Evolutionary conservation across 139 green algal species (phyloP), one percentile per base, ranked within the genome.

Genomic region (Nannochloris sp.): DNA sequence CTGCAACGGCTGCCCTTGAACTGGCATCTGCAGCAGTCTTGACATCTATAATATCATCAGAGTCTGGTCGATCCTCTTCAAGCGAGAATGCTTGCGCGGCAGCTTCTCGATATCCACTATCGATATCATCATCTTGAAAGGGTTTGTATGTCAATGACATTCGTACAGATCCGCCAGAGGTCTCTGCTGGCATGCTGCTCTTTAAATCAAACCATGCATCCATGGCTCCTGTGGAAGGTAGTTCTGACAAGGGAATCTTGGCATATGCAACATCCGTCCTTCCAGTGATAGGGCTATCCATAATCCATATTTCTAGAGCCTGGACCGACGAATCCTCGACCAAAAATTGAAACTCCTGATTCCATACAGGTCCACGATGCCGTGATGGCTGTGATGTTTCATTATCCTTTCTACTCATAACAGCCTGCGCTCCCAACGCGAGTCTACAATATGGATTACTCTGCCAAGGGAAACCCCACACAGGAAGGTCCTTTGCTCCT

Each of bases 391-490:
- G 72, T 54, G 66, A 79, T 23, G 89, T 96, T 61, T 92, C 89
- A 51, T 80, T 79, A 48, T 96, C 88, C 0, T 79, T 68, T 16
- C 86, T 71, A 44, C 70, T 85, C 25, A 69, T 67, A n/a, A 90
- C 76, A 2, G 85, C 83, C 74, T 97, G 90, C 23, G 79, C 63
- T 14, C 90, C 91, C 60, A 96, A 71, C 53, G 76, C 73, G 16
- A 97, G 72, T 15, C 84, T 76, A 66, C 82, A 87, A 79, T 90
- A 97, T 12, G 90, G 91, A 73, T 96, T 96, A 83, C 62, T 83
- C 75, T 92, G 85, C 72, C 86, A 92, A 19, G 83, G 83, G 64
- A 95, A 87, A 57, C 88, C 90, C 86, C 88, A 95, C 43, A 95
- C 86, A 19, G 88, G 84, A 51, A 97, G 80, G 64, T 87, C 69